phyloP scores from a whole-genome alignment of 805 yeast species.

The Lachancea nothofagi region DNA sequence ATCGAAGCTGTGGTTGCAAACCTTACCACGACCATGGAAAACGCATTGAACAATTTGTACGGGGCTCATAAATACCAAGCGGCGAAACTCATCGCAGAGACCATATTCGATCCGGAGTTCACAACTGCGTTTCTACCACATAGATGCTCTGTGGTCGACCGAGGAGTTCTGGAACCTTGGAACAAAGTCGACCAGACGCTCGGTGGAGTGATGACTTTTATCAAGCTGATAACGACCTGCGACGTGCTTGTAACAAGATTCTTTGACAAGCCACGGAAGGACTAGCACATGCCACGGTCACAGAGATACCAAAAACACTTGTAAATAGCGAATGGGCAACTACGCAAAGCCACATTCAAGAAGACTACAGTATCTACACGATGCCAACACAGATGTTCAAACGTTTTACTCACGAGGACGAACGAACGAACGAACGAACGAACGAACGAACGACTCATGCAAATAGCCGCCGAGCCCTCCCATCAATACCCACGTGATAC shows the following conservation, averaged over 20 bases:
- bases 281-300: neutral
- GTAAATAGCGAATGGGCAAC: constrained; percentile 6
- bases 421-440: no score
- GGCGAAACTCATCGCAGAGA: constrained; percentile 14
- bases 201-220: constrained; percentile 15
- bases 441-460: constrained; percentile 2
- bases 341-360: neutral
- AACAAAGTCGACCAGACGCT: constrained; percentile 19
- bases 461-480: constrained; percentile 4
- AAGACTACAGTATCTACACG: no score
- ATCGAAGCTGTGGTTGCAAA: constrained; percentile 11
- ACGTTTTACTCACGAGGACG: no score
- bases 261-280: constrained; percentile 22
- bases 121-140: constrained; percentile 12
- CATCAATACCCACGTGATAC: neutral
- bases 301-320: constrained; percentile 1
- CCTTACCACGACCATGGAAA: constrained; percentile 18
- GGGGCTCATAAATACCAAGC: constrained; percentile 15
- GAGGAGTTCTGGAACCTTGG: constrained; percentile 28
- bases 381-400: no score
- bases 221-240: constrained; percentile 19
- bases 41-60: constrained; percentile 17
- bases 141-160: neutral
- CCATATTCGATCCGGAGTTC: constrained; percentile 13
- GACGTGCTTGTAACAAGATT: constrained; percentile 20